phyloP scores from a whole-genome alignment of 2,329 filamentous ascomycete species.

The Aspergillus tamarii region DNA sequence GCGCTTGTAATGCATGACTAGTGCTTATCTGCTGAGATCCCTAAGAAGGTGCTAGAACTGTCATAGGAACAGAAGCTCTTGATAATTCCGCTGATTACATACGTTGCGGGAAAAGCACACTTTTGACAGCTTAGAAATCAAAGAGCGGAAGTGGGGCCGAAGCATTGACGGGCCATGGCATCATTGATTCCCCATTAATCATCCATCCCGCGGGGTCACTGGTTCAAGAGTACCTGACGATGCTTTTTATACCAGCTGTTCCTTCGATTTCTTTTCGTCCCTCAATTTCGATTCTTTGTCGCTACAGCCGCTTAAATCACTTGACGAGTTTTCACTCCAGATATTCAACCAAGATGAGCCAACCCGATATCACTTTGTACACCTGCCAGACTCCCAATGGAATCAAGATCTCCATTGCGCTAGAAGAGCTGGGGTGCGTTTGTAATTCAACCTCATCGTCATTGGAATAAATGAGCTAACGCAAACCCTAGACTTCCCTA shows the following conservation, averaged over 20 bases:
- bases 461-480: slow-evolving; percentile 18
- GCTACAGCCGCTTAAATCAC: background rate
- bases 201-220: slow-evolving; percentile 5
- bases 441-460: slow-evolving; percentile 1
- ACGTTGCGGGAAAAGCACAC: too few relatives aligned
- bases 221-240: background rate
- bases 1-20: background rate
- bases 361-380: slow-evolving; percentile 75
- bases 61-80: background rate
- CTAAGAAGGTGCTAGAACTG: background rate
- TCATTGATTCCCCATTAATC: slow-evolving; percentile 13
- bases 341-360: slow-evolving; percentile 28
- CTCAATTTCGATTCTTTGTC: background rate
- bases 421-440: slow-evolving; percentile 74
- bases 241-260: slow-evolving; percentile 1
- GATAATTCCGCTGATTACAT: too few relatives aligned
- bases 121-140: slow-evolving; percentile 16
- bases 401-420: slow-evolving; percentile 82
- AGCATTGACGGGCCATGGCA: slow-evolving; percentile 3
- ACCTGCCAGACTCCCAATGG: slow-evolving; percentile 85
- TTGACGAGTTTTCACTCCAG: background rate
- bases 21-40: background rate
- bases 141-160: slow-evolving; percentile 1
- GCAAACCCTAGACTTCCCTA: slow-evolving; percentile 64
- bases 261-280: background rate